phyloP scores from a whole-genome alignment of 495 filamentous ascomycete genomes.

The Neurospora tetraspora region DNA sequence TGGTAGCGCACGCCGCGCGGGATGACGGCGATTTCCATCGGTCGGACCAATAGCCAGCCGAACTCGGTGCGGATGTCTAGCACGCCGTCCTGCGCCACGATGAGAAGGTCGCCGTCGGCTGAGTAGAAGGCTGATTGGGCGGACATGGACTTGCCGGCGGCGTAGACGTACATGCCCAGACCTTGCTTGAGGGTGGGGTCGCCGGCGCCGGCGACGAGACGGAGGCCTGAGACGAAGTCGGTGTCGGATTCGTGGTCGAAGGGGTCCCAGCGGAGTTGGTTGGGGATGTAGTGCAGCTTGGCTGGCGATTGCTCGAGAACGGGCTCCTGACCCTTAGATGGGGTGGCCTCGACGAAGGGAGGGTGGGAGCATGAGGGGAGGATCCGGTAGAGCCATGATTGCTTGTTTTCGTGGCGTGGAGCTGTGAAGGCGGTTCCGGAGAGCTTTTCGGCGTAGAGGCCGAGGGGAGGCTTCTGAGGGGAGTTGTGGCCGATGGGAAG shows the following conservation, averaged over 20 bases:
- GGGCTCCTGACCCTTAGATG: constrained; percentile 5
- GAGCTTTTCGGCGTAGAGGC: constrained; percentile 87
- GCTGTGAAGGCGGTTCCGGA: constrained; percentile 92
- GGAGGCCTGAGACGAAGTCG: constrained; percentile 72
- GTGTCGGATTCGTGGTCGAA: constrained; percentile 58
- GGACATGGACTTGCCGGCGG: constrained; percentile 72
- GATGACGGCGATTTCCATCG: constrained; percentile 83
- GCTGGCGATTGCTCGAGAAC: neutral
- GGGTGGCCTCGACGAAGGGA: constrained; percentile 48
- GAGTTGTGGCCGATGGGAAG: constrained; percentile 64
- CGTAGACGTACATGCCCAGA: constrained; percentile 72
- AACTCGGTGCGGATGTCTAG: constrained; percentile 83
- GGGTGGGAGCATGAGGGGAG: constrained; percentile 75
- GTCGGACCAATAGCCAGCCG: constrained; percentile 70
- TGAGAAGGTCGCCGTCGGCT: constrained; percentile 82
- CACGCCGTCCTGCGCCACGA: constrained; percentile 75
- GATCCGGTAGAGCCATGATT: constrained; percentile 91
- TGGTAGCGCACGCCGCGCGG: constrained; percentile 75
- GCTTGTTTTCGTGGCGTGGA: constrained; percentile 78
- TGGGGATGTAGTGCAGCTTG: constrained; percentile 63
- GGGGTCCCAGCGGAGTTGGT: constrained; percentile 86
- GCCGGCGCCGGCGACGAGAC: constrained; percentile 71
- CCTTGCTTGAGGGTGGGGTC: constrained; percentile 75
- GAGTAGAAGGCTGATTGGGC: constrained; percentile 71
- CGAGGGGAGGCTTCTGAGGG: constrained; percentile 75